Evolutionary conservation across 225 moss, liverwort and hornwort genomes (phyloP).

Genomic region (Asterella californica): DNA sequence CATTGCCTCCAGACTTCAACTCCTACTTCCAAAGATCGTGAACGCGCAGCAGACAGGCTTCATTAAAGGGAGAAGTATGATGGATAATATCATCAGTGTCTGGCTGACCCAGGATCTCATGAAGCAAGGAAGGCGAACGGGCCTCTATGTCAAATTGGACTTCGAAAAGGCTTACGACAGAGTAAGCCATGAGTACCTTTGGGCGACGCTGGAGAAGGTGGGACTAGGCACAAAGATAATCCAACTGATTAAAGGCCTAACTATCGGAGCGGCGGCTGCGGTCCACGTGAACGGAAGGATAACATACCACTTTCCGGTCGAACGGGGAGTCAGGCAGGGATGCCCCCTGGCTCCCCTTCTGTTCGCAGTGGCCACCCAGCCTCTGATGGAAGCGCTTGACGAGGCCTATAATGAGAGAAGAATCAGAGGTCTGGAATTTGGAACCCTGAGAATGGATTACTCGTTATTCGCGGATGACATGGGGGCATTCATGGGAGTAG

Average conservation of each 20-base stretch:
- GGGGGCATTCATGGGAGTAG: not conserved
- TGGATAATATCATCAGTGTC: not conserved
- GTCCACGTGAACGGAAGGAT: not conserved
- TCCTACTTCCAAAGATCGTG: not conserved
- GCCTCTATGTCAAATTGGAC: too few species aligned
- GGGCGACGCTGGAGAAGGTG: not conserved
- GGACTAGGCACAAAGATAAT: not conserved
- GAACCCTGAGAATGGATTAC: not conserved
- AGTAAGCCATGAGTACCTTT: conserved; percentile 6
- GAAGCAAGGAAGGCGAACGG: too few species aligned
- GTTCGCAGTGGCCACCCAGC: too few species aligned
- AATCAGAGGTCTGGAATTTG: not conserved
- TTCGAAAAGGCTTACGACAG: too few species aligned
- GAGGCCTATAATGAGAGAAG: not conserved
- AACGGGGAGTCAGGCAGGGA: not conserved
- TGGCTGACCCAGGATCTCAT: not conserved
- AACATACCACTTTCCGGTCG: not conserved
- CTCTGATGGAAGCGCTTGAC: too few species aligned
- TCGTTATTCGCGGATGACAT: not conserved
- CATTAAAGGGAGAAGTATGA: not conserved
- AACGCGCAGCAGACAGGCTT: not conserved
- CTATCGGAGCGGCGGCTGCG: not conserved
- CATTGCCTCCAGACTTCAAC: not conserved
- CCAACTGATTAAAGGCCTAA: not conserved
- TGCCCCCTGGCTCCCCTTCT: conserved; percentile 1